Evolutionary conservation across 768 basidiomycete species (phyloP), one percentile per base, ranked within the genome.

Genomic region (Amanita rimosa): DNA sequence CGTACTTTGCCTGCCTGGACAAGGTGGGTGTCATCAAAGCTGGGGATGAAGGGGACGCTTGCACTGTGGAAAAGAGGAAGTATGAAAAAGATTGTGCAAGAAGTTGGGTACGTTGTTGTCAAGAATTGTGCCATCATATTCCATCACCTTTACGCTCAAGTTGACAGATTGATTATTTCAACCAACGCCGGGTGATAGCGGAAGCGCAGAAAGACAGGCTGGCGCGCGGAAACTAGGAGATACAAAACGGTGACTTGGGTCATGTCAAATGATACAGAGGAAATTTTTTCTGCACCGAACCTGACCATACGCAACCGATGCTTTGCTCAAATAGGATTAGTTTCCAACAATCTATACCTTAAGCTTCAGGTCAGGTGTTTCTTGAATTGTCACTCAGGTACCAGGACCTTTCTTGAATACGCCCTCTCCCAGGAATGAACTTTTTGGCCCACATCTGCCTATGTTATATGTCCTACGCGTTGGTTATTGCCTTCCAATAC

Each of bases 131-230:
- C 36, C n/a, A 13, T 21, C 21, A 13, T 50, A 13, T 50, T 49
- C 17, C 36, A 21, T 46, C 22, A 13, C 16, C 11, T 52, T n/a
- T 36, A 34, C 29, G 2, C 11, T 46, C 24, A 21, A 31, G 26
- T 42, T 22, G 44, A 14, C 55, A 97, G 94, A 83, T 97, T 57
- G 87, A 88, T 22, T 95, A 97, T 63, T 96, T 97, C 60, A 95
- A 96, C 68, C 86, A 90, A 62, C 79, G 92, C 31, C 74, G 93
- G 46, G 76, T 89, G 31, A 75, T 93, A 45, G 85, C 79, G 7
- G 86, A 85, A 52, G 78, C 81, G 49, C 88, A 90, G 64, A 86
- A 83, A 58, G 78, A 80, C 35, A 67, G 83, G 46, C 72, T 88
- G 26, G 75, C 75, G 14, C 70, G 70, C 51, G 68, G 66, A 5